Evolutionary conservation across 129 eudicot genomes (phyloP), one percentile per base, ranked within the genome.

Genomic region (Flaveria trinervia): DNA sequence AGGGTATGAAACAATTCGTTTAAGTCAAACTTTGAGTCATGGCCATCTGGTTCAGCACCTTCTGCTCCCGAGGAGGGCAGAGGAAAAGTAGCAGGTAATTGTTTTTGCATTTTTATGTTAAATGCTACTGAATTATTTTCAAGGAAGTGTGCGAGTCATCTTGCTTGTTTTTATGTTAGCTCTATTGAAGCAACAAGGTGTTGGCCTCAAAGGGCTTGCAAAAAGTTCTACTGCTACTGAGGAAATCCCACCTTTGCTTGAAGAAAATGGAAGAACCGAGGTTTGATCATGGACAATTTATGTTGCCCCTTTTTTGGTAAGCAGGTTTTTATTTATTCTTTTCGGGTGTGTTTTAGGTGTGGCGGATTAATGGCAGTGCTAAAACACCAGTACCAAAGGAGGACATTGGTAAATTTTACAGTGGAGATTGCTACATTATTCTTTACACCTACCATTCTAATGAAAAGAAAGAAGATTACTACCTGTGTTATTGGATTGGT

Each of bases 11-110:
- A 87, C 97, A 17, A 85, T 86, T 82, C 94, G 49, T 95, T 95
- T 66, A 95, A 95, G 87, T 82, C 99, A 79, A 88, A 92, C 84
- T 95, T 95, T 85, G 99, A 89, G 77, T 89, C 99, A 12, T 95
- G 99, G 99, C 99, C 97, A 79, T 86, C 95, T 65, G 97, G 99
- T 82, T 89, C 99, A 50, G 96, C 88, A 43, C 90, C 97, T 70
- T 83, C 92, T 70, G 92, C 83, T 79, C 86, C 92, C 41, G 98
- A 93, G 79, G 99, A 95, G 86, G 92, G 99, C 78, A 85, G 97
- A 86, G 96, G 95, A 80, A 95, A 95, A 89, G 99, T 95, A 51
- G 96, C 99, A 80, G 99, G 99, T 95, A 80, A 18, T 66, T 3
- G 20, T 30, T 46, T 36, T 64, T 64, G 16, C 46, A 5, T 30